Percentiles rank a stretch among this genome's conserved stretches.
phyloP scores from a whole-genome alignment of 495 filamentous ascomycete species.

The Hypoxylon lienhwacheense region DNA sequence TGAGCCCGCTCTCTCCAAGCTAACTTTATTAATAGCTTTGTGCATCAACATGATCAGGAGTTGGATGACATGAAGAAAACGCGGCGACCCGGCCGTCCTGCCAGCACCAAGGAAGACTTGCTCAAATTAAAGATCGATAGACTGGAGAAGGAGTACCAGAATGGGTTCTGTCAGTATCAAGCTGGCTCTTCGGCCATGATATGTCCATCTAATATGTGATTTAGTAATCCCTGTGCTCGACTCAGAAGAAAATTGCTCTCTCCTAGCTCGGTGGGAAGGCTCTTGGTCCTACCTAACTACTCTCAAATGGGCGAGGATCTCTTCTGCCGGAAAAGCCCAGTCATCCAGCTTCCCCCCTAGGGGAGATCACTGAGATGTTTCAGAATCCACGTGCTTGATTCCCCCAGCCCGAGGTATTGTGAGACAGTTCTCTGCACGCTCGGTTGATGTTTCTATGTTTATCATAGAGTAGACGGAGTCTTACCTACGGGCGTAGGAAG shows the following conservation, averaged over 20 bases:
- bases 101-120: slow-evolving; percentile 74
- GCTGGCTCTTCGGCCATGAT: too few relatives aligned
- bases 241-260: slow-evolving; percentile 45
- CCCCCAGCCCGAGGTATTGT: slow-evolving; percentile 13
- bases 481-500: slow-evolving; percentile 27
- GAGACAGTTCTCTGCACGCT: slow-evolving; percentile 11
- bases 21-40: slow-evolving; percentile 55
- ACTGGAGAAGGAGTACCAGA: slow-evolving; percentile 79
- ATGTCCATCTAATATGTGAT: slow-evolving; percentile 21
- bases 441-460: slow-evolving; percentile 34
- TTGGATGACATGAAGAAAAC: slow-evolving; percentile 70
- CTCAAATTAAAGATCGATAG: slow-evolving; percentile 67
- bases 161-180: slow-evolving; percentile 69
- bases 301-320: slow-evolving; percentile 62
- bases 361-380: slow-evolving; percentile 48
- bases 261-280: slow-evolving; percentile 55
- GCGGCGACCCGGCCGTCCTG: slow-evolving; percentile 78
- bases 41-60: slow-evolving; percentile 78
- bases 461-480: slow-evolving; percentile 31
- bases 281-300: slow-evolving; percentile 57
- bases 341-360: slow-evolving; percentile 70
- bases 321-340: slow-evolving; percentile 57
- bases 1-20: background rate
- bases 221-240: slow-evolving; percentile 57
- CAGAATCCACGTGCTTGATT: slow-evolving; percentile 10